Evolutionary conservation across 192 early-diverging fungal genomes (phyloP).

Genomic region (Helicostylum pulchrum): DNA sequence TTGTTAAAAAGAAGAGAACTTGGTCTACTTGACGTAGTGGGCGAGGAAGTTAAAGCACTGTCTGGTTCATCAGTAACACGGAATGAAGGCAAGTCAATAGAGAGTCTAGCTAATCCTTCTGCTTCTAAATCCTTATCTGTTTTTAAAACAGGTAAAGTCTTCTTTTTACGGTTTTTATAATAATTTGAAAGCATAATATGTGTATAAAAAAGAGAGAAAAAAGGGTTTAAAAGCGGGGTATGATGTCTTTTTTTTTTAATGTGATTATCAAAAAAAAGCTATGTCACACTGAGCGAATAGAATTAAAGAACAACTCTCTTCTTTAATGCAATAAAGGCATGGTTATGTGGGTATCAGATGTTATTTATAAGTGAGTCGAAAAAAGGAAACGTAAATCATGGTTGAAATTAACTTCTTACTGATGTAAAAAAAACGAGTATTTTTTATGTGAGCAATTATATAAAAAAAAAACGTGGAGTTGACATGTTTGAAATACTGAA

Average conservation of each 20-base stretch:
- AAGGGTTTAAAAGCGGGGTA: background rate
- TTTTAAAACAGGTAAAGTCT: slow-evolving; percentile 11
- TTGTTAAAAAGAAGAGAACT: background rate
- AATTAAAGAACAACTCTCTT: no score
- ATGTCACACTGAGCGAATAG: no score
- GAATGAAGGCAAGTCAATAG: background rate
- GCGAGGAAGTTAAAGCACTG: background rate
- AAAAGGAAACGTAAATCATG: no score
- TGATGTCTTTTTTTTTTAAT: no score
- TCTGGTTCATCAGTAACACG: background rate
- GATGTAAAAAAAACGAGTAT: background rate
- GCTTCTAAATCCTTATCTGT: slow-evolving; percentile 13
- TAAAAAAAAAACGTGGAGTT: no score
- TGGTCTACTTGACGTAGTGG: background rate
- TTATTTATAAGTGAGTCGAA: no score
- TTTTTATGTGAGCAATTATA: no score
- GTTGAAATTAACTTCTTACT: background rate
- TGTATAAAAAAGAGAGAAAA: background rate
- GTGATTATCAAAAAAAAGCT: no score
- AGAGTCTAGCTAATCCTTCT: slow-evolving; percentile 9
- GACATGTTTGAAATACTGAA: no score
- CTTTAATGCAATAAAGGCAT: no score
- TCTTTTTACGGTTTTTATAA: background rate
- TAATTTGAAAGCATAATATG: background rate
- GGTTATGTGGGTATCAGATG: no score